phyloP scores from a whole-genome alignment of 306 rosid species.

The Casuarina equisetifolia region DNA sequence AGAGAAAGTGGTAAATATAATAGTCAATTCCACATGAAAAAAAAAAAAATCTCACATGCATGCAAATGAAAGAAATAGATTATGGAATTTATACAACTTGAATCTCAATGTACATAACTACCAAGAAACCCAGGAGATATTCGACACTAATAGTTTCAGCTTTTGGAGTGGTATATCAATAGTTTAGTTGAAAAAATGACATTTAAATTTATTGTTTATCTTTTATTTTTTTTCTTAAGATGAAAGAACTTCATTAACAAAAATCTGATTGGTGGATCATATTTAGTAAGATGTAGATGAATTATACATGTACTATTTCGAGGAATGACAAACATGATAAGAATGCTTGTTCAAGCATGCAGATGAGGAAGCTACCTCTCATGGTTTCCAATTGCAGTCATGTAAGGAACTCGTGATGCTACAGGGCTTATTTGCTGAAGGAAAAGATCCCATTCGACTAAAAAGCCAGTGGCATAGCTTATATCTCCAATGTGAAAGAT shows the following conservation, averaged over 20 bases:
- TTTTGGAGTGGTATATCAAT: too few species aligned
- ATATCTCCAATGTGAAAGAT: slow-evolving; percentile 92
- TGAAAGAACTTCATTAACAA: too few species aligned
- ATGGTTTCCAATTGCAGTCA: slow-evolving; percentile 94
- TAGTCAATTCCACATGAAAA: neutral
- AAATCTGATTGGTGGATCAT: too few species aligned
- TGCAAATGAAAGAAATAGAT: too few species aligned
- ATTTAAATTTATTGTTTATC: too few species aligned
- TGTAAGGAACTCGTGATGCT: slow-evolving; percentile 72
- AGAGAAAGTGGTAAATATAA: neutral
- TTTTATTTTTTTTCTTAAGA: too few species aligned
- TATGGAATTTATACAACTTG: neutral
- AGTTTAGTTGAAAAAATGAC: too few species aligned
- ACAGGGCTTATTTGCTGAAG: slow-evolving; percentile 59
- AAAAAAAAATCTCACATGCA: neutral
- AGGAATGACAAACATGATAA: neutral
- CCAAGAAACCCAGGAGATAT: too few species aligned
- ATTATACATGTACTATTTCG: neutral
- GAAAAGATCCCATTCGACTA: slow-evolving; percentile 89
- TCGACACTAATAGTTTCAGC: too few species aligned
- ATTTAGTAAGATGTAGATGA: too few species aligned
- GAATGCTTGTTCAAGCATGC: neutral
- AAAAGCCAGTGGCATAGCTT: slow-evolving; percentile 89
- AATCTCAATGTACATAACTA: neutral
- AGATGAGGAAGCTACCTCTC: slow-evolving; percentile 58